Evolutionary conservation across 2,329 filamentous ascomycete genomes (phyloP), one percentile per base, ranked within the genome.

Genomic region (Bipolaris oryzae): DNA sequence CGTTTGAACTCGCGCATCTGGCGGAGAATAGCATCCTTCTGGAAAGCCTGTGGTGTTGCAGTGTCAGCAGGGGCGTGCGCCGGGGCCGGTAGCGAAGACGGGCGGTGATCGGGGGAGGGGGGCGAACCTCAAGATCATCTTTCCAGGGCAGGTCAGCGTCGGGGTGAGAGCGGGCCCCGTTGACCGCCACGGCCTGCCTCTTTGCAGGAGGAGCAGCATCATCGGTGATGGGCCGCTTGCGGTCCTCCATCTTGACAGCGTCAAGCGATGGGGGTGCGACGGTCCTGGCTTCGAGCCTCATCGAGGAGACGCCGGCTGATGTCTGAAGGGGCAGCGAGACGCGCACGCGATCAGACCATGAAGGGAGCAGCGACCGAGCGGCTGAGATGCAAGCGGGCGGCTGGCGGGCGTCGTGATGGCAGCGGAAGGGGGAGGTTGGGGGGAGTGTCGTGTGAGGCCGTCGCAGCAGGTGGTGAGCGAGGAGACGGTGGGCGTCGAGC

Each of bases 1-100:
- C 95, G 88, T 79, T 96, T 96, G 78, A 96, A 97, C 78, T 98
- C 95, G 74, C 92, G 91, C 92, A 99, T 96, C 79, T 97, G 94
- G 56, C 96, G 91, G 71, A 91, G 89, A 75, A 99, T 96, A 63
- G 95, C 95, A 81, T 96, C 95, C 80, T 98, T 99, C 79, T 94
- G 90, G 72, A 90, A 95, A 74, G 89, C 87, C 92, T 96, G 78
- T 69, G 76, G 50, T 23, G 51, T 58, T 39, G 53, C 50, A 60
- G 57, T 38, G 60, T 76, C 74, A 72, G 70, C 72, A 69, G 58
- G 53, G 67, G 62, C 64, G 56, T 66, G 65, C 69, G 67, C 50
- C 47, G 58, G 44, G 56, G 63, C 63, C 61, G 53, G 21, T 59
- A 63, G 51, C 42, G 61, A 58, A 56, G 46, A 53, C 50, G 59